phyloP scores from a whole-genome alignment of 129 eudicot species.

The Artemisia argyi region DNA sequence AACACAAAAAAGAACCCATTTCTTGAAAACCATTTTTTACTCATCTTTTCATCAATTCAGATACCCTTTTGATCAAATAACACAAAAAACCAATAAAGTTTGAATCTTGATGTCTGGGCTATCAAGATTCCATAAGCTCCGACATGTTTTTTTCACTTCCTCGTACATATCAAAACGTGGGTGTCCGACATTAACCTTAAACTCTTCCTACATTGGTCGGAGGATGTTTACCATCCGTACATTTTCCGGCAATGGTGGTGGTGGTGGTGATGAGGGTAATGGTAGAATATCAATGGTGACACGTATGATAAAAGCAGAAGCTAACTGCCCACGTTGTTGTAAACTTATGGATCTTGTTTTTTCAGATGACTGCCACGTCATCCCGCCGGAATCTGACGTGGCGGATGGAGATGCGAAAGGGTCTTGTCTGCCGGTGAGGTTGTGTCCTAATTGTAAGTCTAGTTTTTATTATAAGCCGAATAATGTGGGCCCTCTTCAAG shows the following conservation, averaged over 20 bases:
- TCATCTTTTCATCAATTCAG: no score
- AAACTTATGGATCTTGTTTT: constrained; percentile 66
- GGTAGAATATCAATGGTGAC: constrained; percentile 32
- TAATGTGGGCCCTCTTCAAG: constrained; percentile 74
- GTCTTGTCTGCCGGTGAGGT: constrained; percentile 50
- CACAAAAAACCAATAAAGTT: no score
- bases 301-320: constrained; percentile 74
- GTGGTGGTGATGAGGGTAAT: constrained; percentile 19
- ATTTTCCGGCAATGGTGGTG: constrained; percentile 42
- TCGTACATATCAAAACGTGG: constrained; percentile 21
- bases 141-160: no score
- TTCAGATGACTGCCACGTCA: constrained; percentile 39
- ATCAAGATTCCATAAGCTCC: no score
- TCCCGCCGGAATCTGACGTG: not conserved
- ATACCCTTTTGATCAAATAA: no score
- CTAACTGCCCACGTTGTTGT: constrained; percentile 83
- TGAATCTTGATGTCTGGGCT: no score
- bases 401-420: constrained; percentile 21
- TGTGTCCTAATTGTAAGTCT: constrained; percentile 84
- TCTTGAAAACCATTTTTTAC: no score
- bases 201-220: constrained; percentile 36
- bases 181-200: constrained; percentile 33
- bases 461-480: constrained; percentile 57
- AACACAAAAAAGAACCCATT: no score
- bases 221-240: constrained; percentile 51